phyloP scores from a whole-genome alignment of 805 yeast genomes.

The Kluyveromyces lactis region DNA sequence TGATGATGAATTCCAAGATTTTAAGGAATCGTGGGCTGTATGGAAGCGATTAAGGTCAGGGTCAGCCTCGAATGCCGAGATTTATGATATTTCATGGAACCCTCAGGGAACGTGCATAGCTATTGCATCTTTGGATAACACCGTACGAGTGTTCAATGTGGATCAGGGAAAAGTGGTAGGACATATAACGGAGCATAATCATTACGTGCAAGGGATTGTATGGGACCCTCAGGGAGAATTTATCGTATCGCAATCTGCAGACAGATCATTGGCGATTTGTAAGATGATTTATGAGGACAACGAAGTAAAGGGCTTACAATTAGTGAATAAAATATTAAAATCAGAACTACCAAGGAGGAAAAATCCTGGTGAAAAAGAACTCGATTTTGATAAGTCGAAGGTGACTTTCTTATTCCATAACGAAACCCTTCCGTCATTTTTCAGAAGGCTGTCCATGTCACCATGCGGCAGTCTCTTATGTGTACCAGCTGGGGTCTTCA shows the following conservation, averaged over 20 bases:
- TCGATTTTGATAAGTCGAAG: slow-evolving; percentile 22
- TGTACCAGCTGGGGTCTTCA: slow-evolving; percentile 67
- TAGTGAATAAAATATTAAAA: slow-evolving; percentile 38
- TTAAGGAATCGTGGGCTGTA: slow-evolving; percentile 64
- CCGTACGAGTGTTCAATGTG: slow-evolving; percentile 59
- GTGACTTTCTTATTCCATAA: slow-evolving; percentile 59
- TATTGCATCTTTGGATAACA: slow-evolving; percentile 90
- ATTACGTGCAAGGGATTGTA: slow-evolving; percentile 90
- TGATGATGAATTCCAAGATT: slow-evolving; percentile 38
- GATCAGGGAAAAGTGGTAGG: slow-evolving; percentile 46
- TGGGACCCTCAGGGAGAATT: slow-evolving; percentile 87
- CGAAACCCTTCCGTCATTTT: slow-evolving; percentile 84
- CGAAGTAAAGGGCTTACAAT: slow-evolving; percentile 15
- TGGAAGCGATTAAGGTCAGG: slow-evolving; percentile 40
- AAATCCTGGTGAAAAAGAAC: slow-evolving; percentile 4
- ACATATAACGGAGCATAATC: slow-evolving; percentile 50
- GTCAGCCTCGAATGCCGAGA: slow-evolving; percentile 58
- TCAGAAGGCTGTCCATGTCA: slow-evolving; percentile 76
- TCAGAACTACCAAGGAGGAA: slow-evolving; percentile 45
- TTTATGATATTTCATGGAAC: slow-evolving; percentile 90
- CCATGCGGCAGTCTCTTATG: slow-evolving; percentile 82
- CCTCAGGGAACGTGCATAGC: slow-evolving; percentile 70
- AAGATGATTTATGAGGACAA: slow-evolving; percentile 13
- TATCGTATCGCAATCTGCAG: slow-evolving; percentile 85
- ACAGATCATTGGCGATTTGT: slow-evolving; percentile 72